These are phyloP conservation scores for Phymatotrichopsis omnivora DNA, from an alignment of 2,329 filamentous ascomycete species.

Conservation along the genomic window DNA sequence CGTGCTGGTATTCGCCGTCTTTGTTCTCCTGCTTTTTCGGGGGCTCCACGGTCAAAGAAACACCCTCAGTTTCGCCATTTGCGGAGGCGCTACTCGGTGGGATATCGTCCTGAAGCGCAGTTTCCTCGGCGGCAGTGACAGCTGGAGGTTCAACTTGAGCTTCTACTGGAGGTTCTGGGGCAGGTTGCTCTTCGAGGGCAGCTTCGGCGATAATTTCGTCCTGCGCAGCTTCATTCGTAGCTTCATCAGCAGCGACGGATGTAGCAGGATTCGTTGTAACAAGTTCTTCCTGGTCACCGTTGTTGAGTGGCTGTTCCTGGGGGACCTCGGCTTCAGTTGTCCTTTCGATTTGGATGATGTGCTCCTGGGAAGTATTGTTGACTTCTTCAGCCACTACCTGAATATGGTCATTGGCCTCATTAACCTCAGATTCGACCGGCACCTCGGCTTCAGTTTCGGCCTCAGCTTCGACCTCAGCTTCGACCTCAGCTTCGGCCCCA, in stretches of 20 bases:
- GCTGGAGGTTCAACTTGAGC: constrained; percentile 32
- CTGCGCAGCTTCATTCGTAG: constrained; percentile 22
- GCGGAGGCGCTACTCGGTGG: constrained; percentile 40
- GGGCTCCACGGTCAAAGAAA: constrained; percentile 38
- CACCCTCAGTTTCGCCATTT: constrained; percentile 36
- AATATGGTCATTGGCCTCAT: constrained; percentile 2
- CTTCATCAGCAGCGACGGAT: constrained; percentile 23
- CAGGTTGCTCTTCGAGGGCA: constrained; percentile 13
- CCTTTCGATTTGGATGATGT: too few species aligned
- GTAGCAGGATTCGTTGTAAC: constrained; percentile 3
- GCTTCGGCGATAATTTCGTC: constrained; percentile 15
- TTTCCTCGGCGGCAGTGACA: constrained; percentile 33
- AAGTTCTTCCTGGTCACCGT: constrained; percentile 19
- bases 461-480: constrained; percentile 9
- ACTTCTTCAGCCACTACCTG: too few species aligned
- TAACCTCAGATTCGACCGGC: constrained; percentile 2
- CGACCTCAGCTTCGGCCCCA: constrained; percentile 25
- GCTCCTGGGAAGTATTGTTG: too few species aligned
- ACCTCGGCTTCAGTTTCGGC: constrained; percentile 21
- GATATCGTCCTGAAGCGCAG: background rate
- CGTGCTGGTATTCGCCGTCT: constrained; percentile 63
- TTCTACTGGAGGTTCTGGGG: constrained; percentile 8
- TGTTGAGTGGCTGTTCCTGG: constrained; percentile 20
- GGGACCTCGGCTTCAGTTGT: too few species aligned
- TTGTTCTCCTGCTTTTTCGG: constrained; percentile 15